Evolutionary conservation across 2,329 filamentous ascomycete genomes (phyloP).

Genomic region (Neonectria coccinea): DNA sequence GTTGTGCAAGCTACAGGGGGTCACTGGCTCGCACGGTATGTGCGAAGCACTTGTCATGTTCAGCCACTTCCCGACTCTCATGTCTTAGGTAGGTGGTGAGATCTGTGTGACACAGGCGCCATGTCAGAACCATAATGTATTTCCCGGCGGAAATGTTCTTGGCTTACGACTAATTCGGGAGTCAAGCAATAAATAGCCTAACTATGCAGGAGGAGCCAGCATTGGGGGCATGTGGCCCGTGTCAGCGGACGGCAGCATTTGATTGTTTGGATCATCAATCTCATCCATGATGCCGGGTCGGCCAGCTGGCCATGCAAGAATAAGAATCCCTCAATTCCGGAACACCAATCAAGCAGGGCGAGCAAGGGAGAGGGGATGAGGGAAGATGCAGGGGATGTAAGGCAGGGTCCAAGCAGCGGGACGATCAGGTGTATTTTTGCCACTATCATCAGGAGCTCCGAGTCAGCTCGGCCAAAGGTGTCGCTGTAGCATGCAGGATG

Average conservation of each 20-base stretch:
- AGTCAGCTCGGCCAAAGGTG: not conserved
- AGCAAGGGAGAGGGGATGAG: not conserved
- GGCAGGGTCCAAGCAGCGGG: not conserved
- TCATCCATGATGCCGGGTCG: not conserved
- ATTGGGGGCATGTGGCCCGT: not conserved
- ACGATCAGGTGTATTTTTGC: not conserved
- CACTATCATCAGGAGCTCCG: not conserved
- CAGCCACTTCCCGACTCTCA: not conserved
- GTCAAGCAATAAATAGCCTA: not conserved
- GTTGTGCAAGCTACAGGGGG: no score
- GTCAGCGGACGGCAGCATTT: not conserved
- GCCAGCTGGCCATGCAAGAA: not conserved
- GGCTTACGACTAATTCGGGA: not conserved
- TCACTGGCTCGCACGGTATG: no score
- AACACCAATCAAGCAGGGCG: not conserved
- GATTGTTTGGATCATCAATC: not conserved
- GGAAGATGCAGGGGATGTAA: not conserved
- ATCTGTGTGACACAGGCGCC: not conserved
- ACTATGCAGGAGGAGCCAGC: no score
- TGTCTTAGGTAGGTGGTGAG: not conserved
- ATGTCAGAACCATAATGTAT: conserved; percentile 7
- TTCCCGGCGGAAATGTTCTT: not conserved
- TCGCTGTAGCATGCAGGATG: not conserved
- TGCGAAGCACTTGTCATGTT: no score
- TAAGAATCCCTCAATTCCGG: not conserved